Percentiles rank a stretch among this genome's conserved stretches.
Evolutionary conservation across 2,329 filamentous ascomycete genomes (phyloP).

Genomic region (Acrocalymma vagum): DNA sequence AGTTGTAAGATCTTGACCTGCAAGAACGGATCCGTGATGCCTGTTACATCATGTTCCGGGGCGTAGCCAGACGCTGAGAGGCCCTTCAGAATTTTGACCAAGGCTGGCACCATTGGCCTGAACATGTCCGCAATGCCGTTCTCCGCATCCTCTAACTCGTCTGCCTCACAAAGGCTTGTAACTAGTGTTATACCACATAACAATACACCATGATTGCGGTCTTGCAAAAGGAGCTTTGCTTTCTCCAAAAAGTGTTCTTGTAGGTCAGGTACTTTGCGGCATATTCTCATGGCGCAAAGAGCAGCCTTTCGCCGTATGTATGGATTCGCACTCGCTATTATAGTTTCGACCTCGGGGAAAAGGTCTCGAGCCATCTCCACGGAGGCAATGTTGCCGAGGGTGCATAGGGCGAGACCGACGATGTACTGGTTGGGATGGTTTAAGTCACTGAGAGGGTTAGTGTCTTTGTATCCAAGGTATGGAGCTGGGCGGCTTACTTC

Average conservation of each 20-base stretch:
- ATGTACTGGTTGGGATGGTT: conserved; percentile 99
- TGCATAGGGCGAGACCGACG: conserved; percentile 93
- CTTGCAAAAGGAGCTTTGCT: conserved; percentile 83
- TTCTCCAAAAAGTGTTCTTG: conserved; percentile 98
- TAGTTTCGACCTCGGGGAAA: conserved; percentile 92
- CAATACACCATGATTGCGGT: conserved; percentile 94
- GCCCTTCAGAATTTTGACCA: conserved; percentile 91
- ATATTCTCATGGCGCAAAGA: conserved; percentile 98
- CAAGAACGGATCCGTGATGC: conserved; percentile 96
- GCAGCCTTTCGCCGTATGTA: conserved; percentile 98
- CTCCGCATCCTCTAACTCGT: conserved; percentile 91
- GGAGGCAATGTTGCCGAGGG: conserved; percentile 96
- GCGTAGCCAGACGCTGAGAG: conserved; percentile 95
- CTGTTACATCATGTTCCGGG: conserved; percentile 97
- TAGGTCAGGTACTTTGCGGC: conserved; percentile 94
- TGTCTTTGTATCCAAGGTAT: background rate
- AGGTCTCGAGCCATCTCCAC: conserved; percentile 98
- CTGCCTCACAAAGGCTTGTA: conserved; percentile 91
- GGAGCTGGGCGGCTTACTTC: conserved; percentile 69
- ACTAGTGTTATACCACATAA: conserved; percentile 92
- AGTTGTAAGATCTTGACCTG: conserved; percentile 95
- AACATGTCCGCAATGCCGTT: conserved; percentile 91
- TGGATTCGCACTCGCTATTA: conserved; percentile 93
- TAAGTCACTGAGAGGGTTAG: conserved; percentile 74
- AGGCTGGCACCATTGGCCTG: conserved; percentile 80